Evolutionary conservation across 164 flowering plant genomes (phyloP).

Genomic region (Magnolia officinalis): DNA sequence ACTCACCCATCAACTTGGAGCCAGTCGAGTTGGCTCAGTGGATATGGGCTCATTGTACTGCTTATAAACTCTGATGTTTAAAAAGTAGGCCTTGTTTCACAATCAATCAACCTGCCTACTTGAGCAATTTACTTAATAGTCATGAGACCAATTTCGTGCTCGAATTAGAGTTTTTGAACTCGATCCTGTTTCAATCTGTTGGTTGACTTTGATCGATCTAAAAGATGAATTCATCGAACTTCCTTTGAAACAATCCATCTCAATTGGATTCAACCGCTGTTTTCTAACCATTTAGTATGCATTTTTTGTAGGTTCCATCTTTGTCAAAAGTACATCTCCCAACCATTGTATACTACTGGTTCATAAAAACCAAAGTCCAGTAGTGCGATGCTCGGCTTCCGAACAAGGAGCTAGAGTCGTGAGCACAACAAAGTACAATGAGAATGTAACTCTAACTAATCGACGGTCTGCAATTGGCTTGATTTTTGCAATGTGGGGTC

Average conservation of each 20-base stretch:
- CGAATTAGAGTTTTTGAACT: background rate
- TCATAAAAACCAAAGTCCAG: slow-evolving; percentile 16
- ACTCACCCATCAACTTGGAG: background rate
- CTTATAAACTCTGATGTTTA: background rate
- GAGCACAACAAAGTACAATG: slow-evolving; percentile 10
- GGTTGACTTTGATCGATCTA: background rate
- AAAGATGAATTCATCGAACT: background rate
- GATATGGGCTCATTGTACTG: background rate
- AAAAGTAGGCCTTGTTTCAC: background rate
- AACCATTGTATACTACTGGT: slow-evolving; percentile 13
- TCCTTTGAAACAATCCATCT: background rate
- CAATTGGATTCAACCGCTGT: background rate
- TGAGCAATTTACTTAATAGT: background rate
- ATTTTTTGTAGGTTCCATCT: slow-evolving; percentile 16
- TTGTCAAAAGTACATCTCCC: slow-evolving; percentile 11
- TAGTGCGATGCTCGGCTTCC: slow-evolving; percentile 24
- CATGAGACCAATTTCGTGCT: background rate
- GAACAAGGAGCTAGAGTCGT: slow-evolving; percentile 14
- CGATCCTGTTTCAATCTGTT: background rate
- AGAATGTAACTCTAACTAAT: slow-evolving; percentile 15
- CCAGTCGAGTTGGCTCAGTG: background rate
- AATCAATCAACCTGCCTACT: background rate
- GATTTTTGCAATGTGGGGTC: slow-evolving; percentile 37
- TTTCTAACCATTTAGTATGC: slow-evolving; percentile 4
- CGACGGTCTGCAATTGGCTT: slow-evolving; percentile 56